A percentile compares a stretch with the other conserved stretches of the same genome.
Conservation (phyloP, 2,329 filamentous ascomycete species). For the Pseudocercospora ulei region DNA sequence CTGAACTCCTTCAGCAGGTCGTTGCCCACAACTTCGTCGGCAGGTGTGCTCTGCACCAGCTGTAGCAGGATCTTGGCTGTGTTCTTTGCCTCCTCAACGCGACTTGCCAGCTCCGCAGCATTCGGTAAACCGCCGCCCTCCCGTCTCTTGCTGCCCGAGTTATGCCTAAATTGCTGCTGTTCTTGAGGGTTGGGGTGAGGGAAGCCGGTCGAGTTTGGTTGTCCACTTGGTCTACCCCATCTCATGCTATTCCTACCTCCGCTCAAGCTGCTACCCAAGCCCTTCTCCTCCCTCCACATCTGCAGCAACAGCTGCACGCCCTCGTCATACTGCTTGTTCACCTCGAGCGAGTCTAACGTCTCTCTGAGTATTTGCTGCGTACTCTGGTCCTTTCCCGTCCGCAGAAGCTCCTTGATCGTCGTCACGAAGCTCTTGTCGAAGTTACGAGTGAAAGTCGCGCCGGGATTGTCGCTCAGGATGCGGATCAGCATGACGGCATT, state of each 20-base stretch:
- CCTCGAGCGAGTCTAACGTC: slow-evolving; percentile 69
- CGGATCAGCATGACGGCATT: slow-evolving; percentile 92
- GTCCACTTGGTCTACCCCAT: neutral
- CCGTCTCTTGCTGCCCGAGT: slow-evolving; percentile 6
- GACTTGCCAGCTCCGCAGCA: slow-evolving; percentile 65
- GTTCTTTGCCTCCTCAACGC: slow-evolving; percentile 81
- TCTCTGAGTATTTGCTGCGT: slow-evolving; percentile 82
- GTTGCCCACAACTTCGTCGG: slow-evolving; percentile 63
- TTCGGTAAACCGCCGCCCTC: slow-evolving; percentile 44
- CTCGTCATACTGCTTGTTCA: slow-evolving; percentile 62
- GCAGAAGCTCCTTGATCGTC: slow-evolving; percentile 63
- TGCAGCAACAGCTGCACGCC: slow-evolving; percentile 59
- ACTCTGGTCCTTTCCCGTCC: slow-evolving; percentile 58
- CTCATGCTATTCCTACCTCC: too few species aligned
- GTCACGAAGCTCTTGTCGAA: slow-evolving; percentile 75
- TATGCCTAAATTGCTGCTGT: slow-evolving; percentile 4
- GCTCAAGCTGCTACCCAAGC: slow-evolving; percentile 27
- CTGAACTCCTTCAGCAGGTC: slow-evolving; percentile 91
- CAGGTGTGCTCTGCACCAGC: slow-evolving; percentile 74
- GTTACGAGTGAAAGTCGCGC: slow-evolving; percentile 79
- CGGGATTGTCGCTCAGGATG: slow-evolving; percentile 87
- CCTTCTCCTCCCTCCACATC: slow-evolving; percentile 88
- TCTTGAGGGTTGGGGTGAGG: slow-evolving; percentile 3
- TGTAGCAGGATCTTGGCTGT: slow-evolving; percentile 88
- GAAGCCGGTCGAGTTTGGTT: slow-evolving; percentile 2